phyloP scores from a whole-genome alignment of 148 eudicot species.

The Camellia lanceoleosa region DNA sequence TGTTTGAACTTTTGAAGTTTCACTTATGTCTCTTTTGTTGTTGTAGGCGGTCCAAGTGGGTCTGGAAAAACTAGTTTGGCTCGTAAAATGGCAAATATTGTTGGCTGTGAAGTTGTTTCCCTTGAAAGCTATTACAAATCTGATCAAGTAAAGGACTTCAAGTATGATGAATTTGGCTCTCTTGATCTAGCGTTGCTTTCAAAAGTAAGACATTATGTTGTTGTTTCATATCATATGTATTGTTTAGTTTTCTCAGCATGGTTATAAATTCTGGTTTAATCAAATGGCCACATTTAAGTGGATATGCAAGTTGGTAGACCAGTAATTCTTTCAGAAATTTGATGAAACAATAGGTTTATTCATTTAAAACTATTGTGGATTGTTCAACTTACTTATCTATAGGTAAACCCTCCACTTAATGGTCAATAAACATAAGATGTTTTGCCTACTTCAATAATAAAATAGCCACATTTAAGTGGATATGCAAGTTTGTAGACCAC shows the following conservation, averaged over 20 bases:
- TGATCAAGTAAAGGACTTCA: conserved; percentile 92
- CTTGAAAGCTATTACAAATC: conserved; percentile 94
- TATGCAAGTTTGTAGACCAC: not conserved
- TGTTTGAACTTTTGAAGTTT: not conserved
- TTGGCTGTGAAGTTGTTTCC: conserved; percentile 97
- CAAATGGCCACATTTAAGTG: not conserved
- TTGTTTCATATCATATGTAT: conserved; percentile 6
- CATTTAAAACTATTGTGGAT: not conserved
- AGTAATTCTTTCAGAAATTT: not conserved
- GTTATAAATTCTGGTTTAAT: not conserved
- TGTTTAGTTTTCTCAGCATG: not conserved
- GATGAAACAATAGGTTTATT: conserved; percentile 6
- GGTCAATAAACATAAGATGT: not conserved
- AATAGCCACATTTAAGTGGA: too few relatives aligned
- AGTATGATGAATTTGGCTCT: conserved; percentile 86
- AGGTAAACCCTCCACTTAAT: not conserved
- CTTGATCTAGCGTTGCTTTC: conserved; percentile 87
- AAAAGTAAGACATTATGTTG: conserved; percentile 47
- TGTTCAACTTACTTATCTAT: not conserved
- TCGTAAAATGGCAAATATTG: conserved; percentile 97
- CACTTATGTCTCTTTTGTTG: conserved; percentile 18
- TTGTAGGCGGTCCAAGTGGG: conserved; percentile 98
- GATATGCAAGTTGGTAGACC: not conserved
- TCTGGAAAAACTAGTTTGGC: conserved; percentile 99
- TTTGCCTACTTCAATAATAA: not conserved